Evolutionary conservation across 169 alveolate genomes (phyloP).

Genomic region (Cryptosporidium muris): DNA sequence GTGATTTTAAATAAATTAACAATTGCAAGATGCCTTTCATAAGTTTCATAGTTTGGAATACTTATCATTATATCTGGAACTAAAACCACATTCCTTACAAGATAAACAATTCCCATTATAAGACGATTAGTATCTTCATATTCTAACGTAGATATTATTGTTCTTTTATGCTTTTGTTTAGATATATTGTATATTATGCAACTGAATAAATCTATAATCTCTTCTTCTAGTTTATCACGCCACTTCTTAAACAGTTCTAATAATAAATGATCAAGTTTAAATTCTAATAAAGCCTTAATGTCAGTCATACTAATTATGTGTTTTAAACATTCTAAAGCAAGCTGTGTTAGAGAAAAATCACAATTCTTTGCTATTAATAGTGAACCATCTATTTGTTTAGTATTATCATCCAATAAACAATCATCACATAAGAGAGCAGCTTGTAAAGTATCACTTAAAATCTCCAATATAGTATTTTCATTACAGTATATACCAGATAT

Average conservation of each 20-base stretch:
- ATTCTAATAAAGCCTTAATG: slow-evolving; percentile 9
- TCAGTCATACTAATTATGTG: slow-evolving; percentile 27
- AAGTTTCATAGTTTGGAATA: slow-evolving; percentile 20
- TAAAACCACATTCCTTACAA: slow-evolving; percentile 6
- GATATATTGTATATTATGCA: slow-evolving; percentile 21
- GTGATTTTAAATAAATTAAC: slow-evolving; percentile 23
- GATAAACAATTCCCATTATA: slow-evolving; percentile 9
- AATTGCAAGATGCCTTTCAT: slow-evolving; percentile 2
- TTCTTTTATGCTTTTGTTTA: slow-evolving; percentile 13
- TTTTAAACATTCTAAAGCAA: slow-evolving; percentile 11
- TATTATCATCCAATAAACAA: neutral
- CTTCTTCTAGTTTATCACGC: slow-evolving; percentile 9
- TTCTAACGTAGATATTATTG: neutral
- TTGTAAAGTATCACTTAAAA: slow-evolving; percentile 10
- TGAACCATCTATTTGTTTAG: neutral
- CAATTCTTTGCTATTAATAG: neutral
- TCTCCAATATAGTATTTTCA: slow-evolving; percentile 12
- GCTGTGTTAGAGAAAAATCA: slow-evolving; percentile 7
- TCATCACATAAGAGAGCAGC: neutral
- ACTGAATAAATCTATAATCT: slow-evolving; percentile 20
- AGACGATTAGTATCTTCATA: slow-evolving; percentile 37
- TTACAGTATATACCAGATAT: slow-evolving; percentile 33
- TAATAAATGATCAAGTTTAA: slow-evolving; percentile 32
- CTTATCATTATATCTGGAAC: neutral
- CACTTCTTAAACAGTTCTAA: neutral